Percentiles rank a stretch among this genome's conserved stretches.
phyloP scores from a whole-genome alignment of 2,329 filamentous ascomycete species.

The Colletotrichum sp. region DNA sequence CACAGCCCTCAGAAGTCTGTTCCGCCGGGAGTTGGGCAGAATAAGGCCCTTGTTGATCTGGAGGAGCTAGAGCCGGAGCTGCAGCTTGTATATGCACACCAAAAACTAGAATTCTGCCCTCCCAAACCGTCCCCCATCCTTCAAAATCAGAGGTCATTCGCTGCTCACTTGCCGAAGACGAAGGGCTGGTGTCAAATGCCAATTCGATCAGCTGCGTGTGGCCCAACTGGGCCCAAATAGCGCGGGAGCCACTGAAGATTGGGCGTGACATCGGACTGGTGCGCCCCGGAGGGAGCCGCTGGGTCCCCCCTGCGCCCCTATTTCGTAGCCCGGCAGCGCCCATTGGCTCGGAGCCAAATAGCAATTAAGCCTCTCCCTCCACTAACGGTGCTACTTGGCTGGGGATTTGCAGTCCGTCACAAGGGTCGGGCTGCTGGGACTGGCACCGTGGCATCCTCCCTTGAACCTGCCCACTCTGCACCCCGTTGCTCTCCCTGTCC shows the following conservation, averaged over 20 bases:
- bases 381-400: slow-evolving; percentile 10
- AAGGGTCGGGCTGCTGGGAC: slow-evolving; percentile 12
- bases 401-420: slow-evolving; percentile 7
- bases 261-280: slow-evolving; percentile 3
- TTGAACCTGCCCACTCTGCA: not conserved
- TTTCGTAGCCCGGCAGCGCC: not conserved
- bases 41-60: not conserved
- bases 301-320: slow-evolving; percentile 6
- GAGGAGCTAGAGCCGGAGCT: not conserved
- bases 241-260: slow-evolving; percentile 5
- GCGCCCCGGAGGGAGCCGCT: slow-evolving; percentile 11
- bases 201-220: slow-evolving; percentile 4
- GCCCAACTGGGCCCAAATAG: slow-evolving; percentile 1
- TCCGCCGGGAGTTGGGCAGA: not conserved
- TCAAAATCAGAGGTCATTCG: not conserved
- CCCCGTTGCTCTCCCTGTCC: slow-evolving; percentile 18
- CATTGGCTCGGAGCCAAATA: slow-evolving; percentile 18
- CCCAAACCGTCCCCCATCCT: not conserved
- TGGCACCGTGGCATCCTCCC: not conserved
- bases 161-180: not conserved
- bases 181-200: slow-evolving; percentile 1
- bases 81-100: not conserved
- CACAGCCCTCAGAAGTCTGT: not conserved
- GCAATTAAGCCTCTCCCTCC: slow-evolving; percentile 20
- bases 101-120: not conserved